Conservation (phyloP, 1,284 basidiomycete species). For the Termitomyces sp. region DNA sequence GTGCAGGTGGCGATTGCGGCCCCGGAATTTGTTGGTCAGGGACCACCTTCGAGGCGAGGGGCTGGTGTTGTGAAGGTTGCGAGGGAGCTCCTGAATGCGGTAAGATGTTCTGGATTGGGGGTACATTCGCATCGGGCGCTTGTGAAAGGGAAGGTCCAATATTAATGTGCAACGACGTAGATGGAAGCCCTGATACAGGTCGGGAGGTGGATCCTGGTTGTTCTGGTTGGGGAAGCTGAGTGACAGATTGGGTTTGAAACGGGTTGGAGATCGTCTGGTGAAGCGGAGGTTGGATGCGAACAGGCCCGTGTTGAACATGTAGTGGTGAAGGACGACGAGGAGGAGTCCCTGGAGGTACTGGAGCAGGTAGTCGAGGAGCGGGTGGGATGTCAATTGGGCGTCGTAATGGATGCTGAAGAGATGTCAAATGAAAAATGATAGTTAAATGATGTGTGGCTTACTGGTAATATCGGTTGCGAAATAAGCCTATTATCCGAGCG, state of each 20-base stretch:
- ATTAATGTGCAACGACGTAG: not conserved
- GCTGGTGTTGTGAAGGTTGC: not conserved
- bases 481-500: not conserved
- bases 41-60: not conserved
- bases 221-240: not conserved
- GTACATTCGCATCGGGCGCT: not conserved
- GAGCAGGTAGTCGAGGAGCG: conserved; percentile 23
- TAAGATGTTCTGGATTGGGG: not conserved
- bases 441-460: not conserved
- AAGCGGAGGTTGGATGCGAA: not conserved
- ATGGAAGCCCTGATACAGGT: not conserved
- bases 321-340: conserved; percentile 5
- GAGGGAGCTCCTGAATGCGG: not conserved
- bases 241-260: not conserved
- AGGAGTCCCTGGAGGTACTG: conserved; percentile 20
- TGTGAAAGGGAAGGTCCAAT: not conserved
- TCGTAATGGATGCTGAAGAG: conserved; percentile 5
- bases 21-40: not conserved
- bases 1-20: not conserved
- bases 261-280: not conserved
- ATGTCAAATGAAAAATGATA: not conserved
- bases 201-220: not conserved
- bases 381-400: conserved; percentile 22
- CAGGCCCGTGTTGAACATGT: not conserved
- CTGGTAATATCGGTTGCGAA: not conserved